Base-by-base conservation (phyloP, 257 asterid genomes). In the Paulownia fortunei region DNA sequence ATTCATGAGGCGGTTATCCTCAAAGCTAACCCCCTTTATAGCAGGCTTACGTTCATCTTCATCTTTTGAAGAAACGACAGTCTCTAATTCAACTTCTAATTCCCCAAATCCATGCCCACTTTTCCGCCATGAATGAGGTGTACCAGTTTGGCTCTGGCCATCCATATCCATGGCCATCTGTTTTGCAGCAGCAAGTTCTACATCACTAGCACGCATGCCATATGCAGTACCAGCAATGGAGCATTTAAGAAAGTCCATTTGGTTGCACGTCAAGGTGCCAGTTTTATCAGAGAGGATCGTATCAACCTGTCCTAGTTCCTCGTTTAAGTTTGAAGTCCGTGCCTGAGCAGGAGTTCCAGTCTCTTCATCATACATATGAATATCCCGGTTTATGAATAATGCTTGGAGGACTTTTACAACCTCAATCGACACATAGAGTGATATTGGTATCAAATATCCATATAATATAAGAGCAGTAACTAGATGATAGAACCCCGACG, bases 221-320 rank as follows among this genome's bases (percentile, higher is more conserved):
- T 93, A 96, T 51, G 96, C 76, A 39, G 74, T 75, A 73, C 99
- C 99, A 65, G 95, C 99, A 83, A 96, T 93, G 68, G 99, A 96
- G 86, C 99, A 93, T 79, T 96, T 96, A 47, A 96, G 93, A 79
- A 96, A 96, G 79, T 96, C 99, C 98, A 96, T 96, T 80, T 96
- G 99, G 86, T 96, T 96, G 85, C 99, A 93, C 6, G 99, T 96
- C 83, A 96, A 88, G 19, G 99, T 96, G 76, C 99, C 99, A 5
- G 99, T 96, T 92, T 96, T 96, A 80, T 96, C 99, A 4, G 99
- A 96, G 58, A 96, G 97, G 69, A 96, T 92, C 1, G 99, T 96
- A 55, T 96, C 96, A 39, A 96, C 98, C 83, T 93, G 98, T 66
- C 99, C 99, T 67, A 96, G 81, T 56, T 96, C 99, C 90, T 96